phyloP scores from a whole-genome alignment of 164 flowering plant species.

The Stephania japonica region DNA sequence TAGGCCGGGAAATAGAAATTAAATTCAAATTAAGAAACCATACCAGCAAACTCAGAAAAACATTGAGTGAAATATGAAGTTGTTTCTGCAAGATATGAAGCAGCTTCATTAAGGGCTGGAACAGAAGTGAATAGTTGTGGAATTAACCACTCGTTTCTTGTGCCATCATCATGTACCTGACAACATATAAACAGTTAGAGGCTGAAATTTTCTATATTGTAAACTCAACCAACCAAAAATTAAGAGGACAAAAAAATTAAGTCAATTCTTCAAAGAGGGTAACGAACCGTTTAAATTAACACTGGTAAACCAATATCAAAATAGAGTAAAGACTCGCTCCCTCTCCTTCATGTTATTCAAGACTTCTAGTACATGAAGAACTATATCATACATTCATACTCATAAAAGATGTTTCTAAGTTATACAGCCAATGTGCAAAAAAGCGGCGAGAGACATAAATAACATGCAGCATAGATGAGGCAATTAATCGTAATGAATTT shows the following conservation, averaged over 20 bases:
- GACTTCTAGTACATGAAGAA: no score
- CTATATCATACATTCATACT: no score
- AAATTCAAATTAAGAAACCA: slow-evolving; percentile 6
- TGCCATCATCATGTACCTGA: slow-evolving; percentile 31
- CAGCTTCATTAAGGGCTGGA: slow-evolving; percentile 79
- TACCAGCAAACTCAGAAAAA: slow-evolving; percentile 62
- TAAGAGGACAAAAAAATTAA: background rate
- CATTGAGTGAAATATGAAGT: slow-evolving; percentile 68
- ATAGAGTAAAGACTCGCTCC: no score
- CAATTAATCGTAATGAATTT: no score
- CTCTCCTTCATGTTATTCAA: no score
- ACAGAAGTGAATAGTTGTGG: slow-evolving; percentile 74
- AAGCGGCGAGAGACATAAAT: no score
- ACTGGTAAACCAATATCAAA: no score
- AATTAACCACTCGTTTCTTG: slow-evolving; percentile 37
- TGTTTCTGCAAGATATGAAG: slow-evolving; percentile 76
- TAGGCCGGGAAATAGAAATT: background rate
- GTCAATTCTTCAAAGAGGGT: background rate
- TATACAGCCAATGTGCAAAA: no score
- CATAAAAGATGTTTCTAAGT: no score
- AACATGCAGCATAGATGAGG: no score
- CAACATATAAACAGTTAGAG: slow-evolving; percentile 8
- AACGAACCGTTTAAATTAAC: background rate
- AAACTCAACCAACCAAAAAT: background rate
- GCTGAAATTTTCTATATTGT: background rate